These are phyloP conservation scores for Skeletonema tropicum DNA, from an alignment of 108 stramenopile genomes.

Conservation along the genomic window DNA sequence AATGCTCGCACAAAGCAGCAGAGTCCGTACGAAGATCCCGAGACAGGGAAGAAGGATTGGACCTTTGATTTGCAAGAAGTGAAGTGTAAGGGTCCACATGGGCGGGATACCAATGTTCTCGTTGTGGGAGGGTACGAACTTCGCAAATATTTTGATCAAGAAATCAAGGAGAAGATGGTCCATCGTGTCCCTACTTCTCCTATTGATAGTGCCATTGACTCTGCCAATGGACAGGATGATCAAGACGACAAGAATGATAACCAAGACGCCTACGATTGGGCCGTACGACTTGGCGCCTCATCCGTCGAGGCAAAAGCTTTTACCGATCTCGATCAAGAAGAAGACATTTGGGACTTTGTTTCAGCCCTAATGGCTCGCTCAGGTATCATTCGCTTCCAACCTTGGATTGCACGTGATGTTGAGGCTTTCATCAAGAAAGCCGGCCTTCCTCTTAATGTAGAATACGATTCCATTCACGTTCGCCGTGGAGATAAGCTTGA, in stretches of 20 bases:
- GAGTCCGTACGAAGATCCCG: too few species aligned
- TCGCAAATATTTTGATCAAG: conserved; percentile 6
- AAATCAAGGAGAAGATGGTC: conserved; percentile 4
- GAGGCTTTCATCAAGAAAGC: conserved; percentile 22
- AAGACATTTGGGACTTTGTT: conserved; percentile 42
- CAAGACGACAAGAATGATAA: neutral
- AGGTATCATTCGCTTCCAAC: conserved; percentile 35
- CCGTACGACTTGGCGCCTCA: conserved; percentile 26
- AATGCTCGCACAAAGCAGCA: neutral
- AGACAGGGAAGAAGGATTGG: neutral
- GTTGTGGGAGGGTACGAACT: conserved; percentile 4
- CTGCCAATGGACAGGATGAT: neutral
- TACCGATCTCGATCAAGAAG: conserved; percentile 7
- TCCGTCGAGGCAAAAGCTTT: conserved; percentile 31
- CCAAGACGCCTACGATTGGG: conserved; percentile 25
- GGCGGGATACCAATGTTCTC: conserved; percentile 9
- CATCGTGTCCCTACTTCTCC: conserved; percentile 4
- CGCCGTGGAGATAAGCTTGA: conserved; percentile 35
- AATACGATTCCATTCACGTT: conserved; percentile 42
- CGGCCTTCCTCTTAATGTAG: conserved; percentile 20
- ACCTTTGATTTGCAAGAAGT: neutral
- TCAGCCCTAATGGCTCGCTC: conserved; percentile 40
- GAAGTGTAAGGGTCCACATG: neutral
- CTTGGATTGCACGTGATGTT: conserved; percentile 43
- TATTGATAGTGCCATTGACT: neutral